A percentile compares a stretch with the other conserved stretches of the same genome.
Conservation (phyloP, 257 asterid species). For the Agastache rugosa region DNA sequence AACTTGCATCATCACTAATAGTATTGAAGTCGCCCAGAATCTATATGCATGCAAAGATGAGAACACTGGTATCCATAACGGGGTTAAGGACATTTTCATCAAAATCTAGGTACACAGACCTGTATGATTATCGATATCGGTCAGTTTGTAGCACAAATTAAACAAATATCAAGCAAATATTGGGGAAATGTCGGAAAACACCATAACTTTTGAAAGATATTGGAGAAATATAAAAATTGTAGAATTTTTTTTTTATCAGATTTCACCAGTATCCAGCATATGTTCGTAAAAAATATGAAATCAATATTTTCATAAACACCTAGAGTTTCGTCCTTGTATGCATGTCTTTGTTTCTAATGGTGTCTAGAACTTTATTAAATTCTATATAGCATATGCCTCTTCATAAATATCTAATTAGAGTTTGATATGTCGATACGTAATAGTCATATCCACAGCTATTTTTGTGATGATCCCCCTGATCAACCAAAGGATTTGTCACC, state of each 20-base stretch:
- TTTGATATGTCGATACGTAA: slow-evolving; percentile 1
- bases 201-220: background rate
- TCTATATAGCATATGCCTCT: background rate
- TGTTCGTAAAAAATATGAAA: background rate
- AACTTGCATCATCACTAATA: background rate
- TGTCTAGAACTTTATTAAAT: background rate
- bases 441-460: slow-evolving; percentile 18
- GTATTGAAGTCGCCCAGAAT: slow-evolving; percentile 14
- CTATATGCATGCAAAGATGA: background rate
- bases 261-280: background rate
- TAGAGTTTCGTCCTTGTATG: background rate
- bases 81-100: background rate
- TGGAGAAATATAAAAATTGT: background rate
- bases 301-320: background rate
- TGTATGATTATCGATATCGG: background rate
- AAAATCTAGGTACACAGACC: background rate
- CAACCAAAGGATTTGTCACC: too few relatives aligned
- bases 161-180: background rate
- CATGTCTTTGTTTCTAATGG: background rate
- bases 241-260: background rate
- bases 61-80: background rate
- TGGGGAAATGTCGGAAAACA: background rate
- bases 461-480: background rate
- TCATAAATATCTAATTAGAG: slow-evolving; percentile 12
- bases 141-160: background rate